Base-by-base conservation (phyloP, 495 filamentous ascomycete species). In the Penicillium dipodomyicola region DNA sequence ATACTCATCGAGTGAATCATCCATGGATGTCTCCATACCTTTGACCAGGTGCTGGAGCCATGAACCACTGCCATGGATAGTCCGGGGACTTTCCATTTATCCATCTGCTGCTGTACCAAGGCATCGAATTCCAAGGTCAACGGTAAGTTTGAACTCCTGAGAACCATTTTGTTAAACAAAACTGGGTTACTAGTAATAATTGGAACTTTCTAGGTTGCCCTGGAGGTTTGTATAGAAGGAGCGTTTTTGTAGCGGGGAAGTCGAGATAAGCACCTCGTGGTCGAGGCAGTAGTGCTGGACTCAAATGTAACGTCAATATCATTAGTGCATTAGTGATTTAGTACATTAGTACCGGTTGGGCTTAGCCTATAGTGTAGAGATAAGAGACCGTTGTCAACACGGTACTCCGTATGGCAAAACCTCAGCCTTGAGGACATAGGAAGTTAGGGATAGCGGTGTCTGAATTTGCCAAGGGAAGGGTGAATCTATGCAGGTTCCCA, bases 41-140 rank as follows among this genome's bases (percentile, higher is more conserved):
- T 61, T 42, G 72, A 55, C 52, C 66, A 79, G n/a, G 64, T 70
- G 33, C 69, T 58, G 0, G 73, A 61, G 9, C 76, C 77, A 52
- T 79, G 72, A 14, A 80, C 67, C 9, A 82, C 72, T 5, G 71
- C 75, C 29, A 82, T 73, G 12, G 76, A 61, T 1, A 79, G 17
- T 4, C 78, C 75, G 4, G 78, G 79, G 23, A 78, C 72, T 52
- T 74, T 70, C 72, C 72, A 80, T 49, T 67, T 54, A 4, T 72
- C 63, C 19, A 79, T 57, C 12, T 58, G 67, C 7, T 67, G 57
- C 6, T 58, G 43, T 10, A 69, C 68, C 12, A 75, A 65, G 8
- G 59, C 53, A 29, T 57, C 63, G 47, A 81, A 78, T 1, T 66
- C 64, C 2, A 25, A 10, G 17, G 29, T 40, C 30, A 55, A 29